phyloP scores from a whole-genome alignment of 495 filamentous ascomycete genomes.

The Immersiella caudata region DNA sequence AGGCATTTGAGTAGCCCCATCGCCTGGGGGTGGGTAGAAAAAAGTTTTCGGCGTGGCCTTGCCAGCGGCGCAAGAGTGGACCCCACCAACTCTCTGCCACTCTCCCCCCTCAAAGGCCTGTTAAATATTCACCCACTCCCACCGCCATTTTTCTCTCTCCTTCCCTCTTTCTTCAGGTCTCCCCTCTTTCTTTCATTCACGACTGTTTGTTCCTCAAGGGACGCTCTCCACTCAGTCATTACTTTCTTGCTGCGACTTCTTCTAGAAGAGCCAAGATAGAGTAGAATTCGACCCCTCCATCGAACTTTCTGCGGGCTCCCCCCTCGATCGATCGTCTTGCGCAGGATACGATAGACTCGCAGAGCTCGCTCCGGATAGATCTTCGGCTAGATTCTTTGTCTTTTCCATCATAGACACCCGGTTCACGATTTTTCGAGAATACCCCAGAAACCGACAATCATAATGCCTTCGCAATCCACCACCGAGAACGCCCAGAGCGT shows the following conservation, averaged over 20 bases:
- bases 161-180: conserved; percentile 18
- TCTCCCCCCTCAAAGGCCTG: conserved; percentile 25
- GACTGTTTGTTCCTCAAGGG: conserved; percentile 32
- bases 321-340: conserved; percentile 14
- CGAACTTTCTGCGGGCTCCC: conserved; percentile 41
- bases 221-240: conserved; percentile 41
- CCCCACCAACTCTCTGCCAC: conserved; percentile 20
- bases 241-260: conserved; percentile 32
- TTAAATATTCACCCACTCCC: conserved; percentile 34
- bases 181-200: conserved; percentile 26
- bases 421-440: conserved; percentile 18
- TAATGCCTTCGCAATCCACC: conserved; percentile 36
- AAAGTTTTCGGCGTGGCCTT: conserved; percentile 34
- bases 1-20: conserved; percentile 20
- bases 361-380: conserved; percentile 31
- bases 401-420: conserved; percentile 25
- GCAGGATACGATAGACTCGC: conserved; percentile 35
- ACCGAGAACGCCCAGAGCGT: conserved; percentile 53
- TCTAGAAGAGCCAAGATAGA: conserved; percentile 42
- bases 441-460: conserved; percentile 23
- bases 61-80: conserved; percentile 29
- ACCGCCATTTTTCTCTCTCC: conserved; percentile 12
- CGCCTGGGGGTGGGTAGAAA: conserved; percentile 28
- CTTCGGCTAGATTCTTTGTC: conserved; percentile 30
- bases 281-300: conserved; percentile 45